Evolutionary conservation across 2,329 filamentous ascomycete genomes (phyloP).

Genomic region (Biscogniauxia mediterranea): DNA sequence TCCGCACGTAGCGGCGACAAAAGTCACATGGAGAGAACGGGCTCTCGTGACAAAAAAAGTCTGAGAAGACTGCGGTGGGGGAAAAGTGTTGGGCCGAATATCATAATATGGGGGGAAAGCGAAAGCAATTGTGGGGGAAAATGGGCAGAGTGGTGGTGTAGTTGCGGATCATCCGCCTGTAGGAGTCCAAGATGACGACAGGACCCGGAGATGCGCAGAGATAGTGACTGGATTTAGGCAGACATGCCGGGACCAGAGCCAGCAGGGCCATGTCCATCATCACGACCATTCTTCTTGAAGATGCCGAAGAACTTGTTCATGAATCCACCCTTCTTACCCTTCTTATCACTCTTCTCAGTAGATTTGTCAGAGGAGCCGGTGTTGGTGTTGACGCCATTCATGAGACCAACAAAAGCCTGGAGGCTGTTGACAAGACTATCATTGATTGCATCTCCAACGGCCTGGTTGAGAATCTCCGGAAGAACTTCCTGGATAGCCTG

Average conservation of each 20-base stretch:
- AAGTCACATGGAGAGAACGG: not conserved
- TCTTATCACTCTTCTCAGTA: not conserved
- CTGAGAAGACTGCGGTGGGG: not conserved
- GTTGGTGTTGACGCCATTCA: constrained; percentile 1
- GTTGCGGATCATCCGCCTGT: not conserved
- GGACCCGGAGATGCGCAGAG: not conserved
- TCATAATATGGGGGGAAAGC: not conserved
- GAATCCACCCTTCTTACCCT: constrained; percentile 5
- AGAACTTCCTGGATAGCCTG: constrained; percentile 17
- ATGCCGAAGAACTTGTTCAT: constrained; percentile 8
- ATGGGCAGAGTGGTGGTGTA: not conserved
- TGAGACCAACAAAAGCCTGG: constrained; percentile 2
- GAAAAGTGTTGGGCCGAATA: not conserved
- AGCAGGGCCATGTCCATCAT: not conserved
- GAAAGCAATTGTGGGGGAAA: not conserved
- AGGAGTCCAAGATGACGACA: not conserved
- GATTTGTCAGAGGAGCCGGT: not conserved
- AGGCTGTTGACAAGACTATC: constrained; percentile 17
- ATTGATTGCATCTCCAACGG: constrained; percentile 12
- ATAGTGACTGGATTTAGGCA: not conserved
- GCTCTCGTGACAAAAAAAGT: not conserved
- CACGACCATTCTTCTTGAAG: constrained; percentile 6
- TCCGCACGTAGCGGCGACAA: not conserved
- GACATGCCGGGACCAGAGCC: not conserved
- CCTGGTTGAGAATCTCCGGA: constrained; percentile 8